These are phyloP conservation scores for Biscogniauxia mediterranea DNA, from an alignment of 2,329 filamentous ascomycete genomes.

Conservation along the genomic window DNA sequence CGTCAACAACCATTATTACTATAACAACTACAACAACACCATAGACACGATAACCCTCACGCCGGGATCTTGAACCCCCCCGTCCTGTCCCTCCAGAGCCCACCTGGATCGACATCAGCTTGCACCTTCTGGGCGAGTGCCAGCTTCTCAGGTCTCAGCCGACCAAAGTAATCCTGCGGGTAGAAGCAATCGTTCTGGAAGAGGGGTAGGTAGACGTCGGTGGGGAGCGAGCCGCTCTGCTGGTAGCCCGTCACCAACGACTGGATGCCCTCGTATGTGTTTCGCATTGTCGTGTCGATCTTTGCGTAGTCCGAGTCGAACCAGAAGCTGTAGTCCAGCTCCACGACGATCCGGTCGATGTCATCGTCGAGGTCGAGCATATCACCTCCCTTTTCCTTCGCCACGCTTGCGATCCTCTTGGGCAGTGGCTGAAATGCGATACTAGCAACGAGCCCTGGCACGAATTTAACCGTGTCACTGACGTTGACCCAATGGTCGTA, in stretches of 20 bases:
- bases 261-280: constrained; percentile 35
- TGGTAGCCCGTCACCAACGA: constrained; percentile 32
- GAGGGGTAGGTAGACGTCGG: constrained; percentile 38
- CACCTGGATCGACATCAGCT: constrained; percentile 37
- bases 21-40: background rate
- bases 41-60: too few species aligned
- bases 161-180: constrained; percentile 42
- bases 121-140: constrained; percentile 36
- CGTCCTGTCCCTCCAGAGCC: constrained; percentile 38
- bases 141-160: constrained; percentile 36
- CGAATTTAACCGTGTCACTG: constrained; percentile 22
- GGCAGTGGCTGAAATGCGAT: constrained; percentile 41
- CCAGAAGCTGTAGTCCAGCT: constrained; percentile 43
- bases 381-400: constrained; percentile 36
- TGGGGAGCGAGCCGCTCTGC: constrained; percentile 32
- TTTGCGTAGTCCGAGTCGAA: constrained; percentile 26
- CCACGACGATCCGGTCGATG: constrained; percentile 41
- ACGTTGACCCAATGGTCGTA: constrained; percentile 36
- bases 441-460: constrained; percentile 31
- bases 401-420: constrained; percentile 32
- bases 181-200: constrained; percentile 45
- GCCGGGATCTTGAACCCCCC: constrained; percentile 40
- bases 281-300: constrained; percentile 37
- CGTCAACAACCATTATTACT: background rate
- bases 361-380: constrained; percentile 39